Conservation (phyloP, 2,329 filamentous ascomycete genomes). For the Penicillium oxalicum region DNA sequence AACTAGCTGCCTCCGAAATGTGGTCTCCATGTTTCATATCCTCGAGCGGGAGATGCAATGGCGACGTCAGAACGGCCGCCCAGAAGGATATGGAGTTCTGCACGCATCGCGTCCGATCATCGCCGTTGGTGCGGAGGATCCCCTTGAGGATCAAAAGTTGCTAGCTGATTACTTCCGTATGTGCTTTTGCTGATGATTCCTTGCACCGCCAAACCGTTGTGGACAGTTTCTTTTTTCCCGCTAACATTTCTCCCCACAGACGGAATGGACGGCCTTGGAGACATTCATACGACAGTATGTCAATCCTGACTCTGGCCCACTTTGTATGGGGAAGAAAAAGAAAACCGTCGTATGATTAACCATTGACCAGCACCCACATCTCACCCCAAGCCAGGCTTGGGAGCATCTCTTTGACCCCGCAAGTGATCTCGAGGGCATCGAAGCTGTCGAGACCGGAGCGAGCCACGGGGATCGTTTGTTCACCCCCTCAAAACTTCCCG, state of each 20-base stretch:
- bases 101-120: conserved; percentile 71
- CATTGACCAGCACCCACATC: conserved; percentile 57
- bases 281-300: conserved; percentile 55
- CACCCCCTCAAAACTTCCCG: conserved; percentile 64
- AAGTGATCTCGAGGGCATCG: conserved; percentile 41
- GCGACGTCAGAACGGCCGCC: conserved; percentile 63
- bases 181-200: conserved; percentile 25
- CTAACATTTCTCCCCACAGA: conserved; percentile 44
- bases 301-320: neutral
- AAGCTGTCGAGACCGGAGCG: conserved; percentile 37
- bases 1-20: conserved; percentile 73
- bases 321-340: neutral
- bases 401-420: conserved; percentile 57
- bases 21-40: conserved; percentile 83
- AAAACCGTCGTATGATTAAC: neutral
- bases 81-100: conserved; percentile 67
- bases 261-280: conserved; percentile 69
- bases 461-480: conserved; percentile 52
- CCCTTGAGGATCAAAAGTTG: conserved; percentile 74
- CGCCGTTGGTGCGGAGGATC: conserved; percentile 78
- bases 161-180: conserved; percentile 82
- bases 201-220: neutral
- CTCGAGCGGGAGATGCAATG: conserved; percentile 83
- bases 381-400: conserved; percentile 70
- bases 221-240: neutral